Evolutionary conservation across 2,329 filamentous ascomycete genomes (phyloP).

Genomic region (Hypoxylon sp.): DNA sequence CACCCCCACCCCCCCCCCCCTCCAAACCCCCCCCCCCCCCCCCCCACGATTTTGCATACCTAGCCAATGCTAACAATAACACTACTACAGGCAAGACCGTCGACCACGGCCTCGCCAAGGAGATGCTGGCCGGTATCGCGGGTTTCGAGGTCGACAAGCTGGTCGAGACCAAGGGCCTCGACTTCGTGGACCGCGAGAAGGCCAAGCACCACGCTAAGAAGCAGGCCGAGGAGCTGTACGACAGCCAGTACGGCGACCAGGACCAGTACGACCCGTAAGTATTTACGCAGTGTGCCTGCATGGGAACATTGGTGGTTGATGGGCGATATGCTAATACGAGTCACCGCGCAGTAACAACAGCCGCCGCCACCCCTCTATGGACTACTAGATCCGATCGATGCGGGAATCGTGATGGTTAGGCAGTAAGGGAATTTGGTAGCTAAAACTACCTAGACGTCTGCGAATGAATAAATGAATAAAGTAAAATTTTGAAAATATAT

Average conservation of each 20-base stretch:
- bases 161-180: slow-evolving; percentile 75
- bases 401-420: not conserved
- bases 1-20: no score
- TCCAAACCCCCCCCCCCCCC: no score
- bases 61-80: not conserved
- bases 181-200: slow-evolving; percentile 67
- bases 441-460: slow-evolving; percentile 1
- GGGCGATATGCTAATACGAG: slow-evolving; percentile 8
- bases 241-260: slow-evolving; percentile 67
- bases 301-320: not conserved
- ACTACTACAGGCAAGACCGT: slow-evolving; percentile 72
- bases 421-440: not conserved
- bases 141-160: slow-evolving; percentile 82
- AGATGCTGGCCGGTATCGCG: slow-evolving; percentile 77
- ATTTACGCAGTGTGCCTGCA: no score
- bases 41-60: no score
- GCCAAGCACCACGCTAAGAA: slow-evolving; percentile 69
- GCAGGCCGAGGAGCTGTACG: slow-evolving; percentile 70
- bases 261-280: slow-evolving; percentile 70
- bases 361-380: slow-evolving; percentile 34
- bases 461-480: slow-evolving; percentile 32
- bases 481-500: not conserved
- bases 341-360: slow-evolving; percentile 24
- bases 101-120: slow-evolving; percentile 81
- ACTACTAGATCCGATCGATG: slow-evolving; percentile 33